Evolutionary conservation across 495 filamentous ascomycete genomes (phyloP).

Genomic region (Penicillium antarcticum): DNA sequence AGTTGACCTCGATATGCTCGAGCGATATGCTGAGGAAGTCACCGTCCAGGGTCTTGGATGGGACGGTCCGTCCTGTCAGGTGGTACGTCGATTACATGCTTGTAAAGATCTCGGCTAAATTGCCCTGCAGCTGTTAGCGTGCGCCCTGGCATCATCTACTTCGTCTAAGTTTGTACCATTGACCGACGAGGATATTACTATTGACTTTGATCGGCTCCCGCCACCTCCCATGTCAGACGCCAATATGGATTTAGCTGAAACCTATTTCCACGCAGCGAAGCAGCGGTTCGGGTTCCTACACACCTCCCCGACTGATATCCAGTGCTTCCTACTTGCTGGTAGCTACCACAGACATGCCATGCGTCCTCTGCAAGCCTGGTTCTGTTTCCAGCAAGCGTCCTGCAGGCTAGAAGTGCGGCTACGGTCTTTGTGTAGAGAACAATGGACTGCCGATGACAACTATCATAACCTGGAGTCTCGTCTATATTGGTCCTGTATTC

Average conservation of each 20-base stretch:
- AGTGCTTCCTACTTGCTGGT: constrained; percentile 27
- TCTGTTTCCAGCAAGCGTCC: constrained; percentile 28
- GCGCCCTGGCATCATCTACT: constrained; percentile 20
- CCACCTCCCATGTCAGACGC: constrained; percentile 17
- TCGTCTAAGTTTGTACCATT: constrained; percentile 14
- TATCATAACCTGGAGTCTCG: constrained; percentile 27
- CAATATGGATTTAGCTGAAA: constrained; percentile 20
- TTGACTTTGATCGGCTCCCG: constrained; percentile 17
- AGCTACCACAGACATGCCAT: constrained; percentile 22
- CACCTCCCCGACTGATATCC: constrained; percentile 23
- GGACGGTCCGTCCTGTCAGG: constrained; percentile 27
- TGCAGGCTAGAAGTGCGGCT: constrained; percentile 27
- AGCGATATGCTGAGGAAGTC: constrained; percentile 23
- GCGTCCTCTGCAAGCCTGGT: constrained; percentile 26
- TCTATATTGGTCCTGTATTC: constrained; percentile 29
- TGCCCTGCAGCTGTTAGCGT: constrained; percentile 19
- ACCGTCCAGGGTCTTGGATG: constrained; percentile 23
- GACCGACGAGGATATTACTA: constrained; percentile 4
- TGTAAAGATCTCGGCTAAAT: constrained; percentile 1
- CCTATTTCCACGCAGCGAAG: constrained; percentile 27
- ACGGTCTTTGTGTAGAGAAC: constrained; percentile 20
- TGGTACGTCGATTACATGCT: constrained; percentile 15
- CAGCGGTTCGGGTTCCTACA: constrained; percentile 23
- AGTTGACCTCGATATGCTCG: constrained; percentile 18
- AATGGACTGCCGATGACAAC: constrained; percentile 21